Conservation (phyloP, 257 asterid genomes). For the Paraleonurus japonicus region DNA sequence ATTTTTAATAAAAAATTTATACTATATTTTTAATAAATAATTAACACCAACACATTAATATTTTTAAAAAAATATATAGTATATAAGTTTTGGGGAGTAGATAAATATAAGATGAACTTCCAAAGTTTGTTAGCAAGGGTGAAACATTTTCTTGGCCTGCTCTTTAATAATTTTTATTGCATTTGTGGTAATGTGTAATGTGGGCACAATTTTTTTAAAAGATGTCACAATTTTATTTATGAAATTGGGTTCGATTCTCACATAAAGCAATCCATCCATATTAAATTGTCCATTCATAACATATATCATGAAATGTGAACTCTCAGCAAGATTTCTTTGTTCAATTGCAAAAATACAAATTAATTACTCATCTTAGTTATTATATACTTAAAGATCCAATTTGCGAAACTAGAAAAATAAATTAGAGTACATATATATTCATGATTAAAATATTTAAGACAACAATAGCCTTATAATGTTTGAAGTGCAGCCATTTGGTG, state of each 20-base stretch:
- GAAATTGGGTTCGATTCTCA: too few relatives aligned
- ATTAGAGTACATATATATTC: background rate
- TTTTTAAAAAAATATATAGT: too few relatives aligned
- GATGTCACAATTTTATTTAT: too few relatives aligned
- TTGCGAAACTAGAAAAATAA: background rate
- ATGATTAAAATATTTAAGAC: background rate
- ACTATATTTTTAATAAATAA: too few relatives aligned
- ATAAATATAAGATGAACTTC: too few relatives aligned
- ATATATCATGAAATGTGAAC: background rate
- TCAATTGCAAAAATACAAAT: background rate
- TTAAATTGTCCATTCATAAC: too few relatives aligned
- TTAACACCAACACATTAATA: too few relatives aligned
- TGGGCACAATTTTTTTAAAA: too few relatives aligned
- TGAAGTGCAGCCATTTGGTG: conserved; percentile 25
- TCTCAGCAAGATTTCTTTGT: background rate
- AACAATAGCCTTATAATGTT: conserved; percentile 29
- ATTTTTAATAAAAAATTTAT: too few relatives aligned
- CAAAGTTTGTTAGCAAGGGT: background rate
- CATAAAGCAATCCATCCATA: too few relatives aligned
- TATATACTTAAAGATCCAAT: background rate
- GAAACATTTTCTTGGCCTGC: background rate
- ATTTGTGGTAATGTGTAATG: background rate
- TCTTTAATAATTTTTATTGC: background rate
- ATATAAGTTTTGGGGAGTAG: too few relatives aligned
- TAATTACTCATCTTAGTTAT: too few relatives aligned